Evolutionary conservation across 2,329 filamentous ascomycete species (phyloP).

Genomic region (Ascochyta pisi): DNA sequence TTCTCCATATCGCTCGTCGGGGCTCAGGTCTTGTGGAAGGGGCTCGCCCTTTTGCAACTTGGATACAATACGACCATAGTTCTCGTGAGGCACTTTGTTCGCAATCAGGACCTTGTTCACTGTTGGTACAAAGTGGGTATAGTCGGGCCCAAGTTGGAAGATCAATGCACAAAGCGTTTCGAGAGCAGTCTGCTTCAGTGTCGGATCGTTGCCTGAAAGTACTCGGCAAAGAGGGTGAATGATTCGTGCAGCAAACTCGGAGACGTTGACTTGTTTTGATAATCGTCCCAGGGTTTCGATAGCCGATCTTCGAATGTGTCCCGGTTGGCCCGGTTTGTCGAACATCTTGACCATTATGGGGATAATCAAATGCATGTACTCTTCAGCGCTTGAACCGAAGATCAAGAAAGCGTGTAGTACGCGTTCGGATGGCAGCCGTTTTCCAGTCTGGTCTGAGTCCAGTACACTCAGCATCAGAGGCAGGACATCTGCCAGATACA

Average conservation of each 20-base stretch:
- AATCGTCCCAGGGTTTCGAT: conserved; percentile 96
- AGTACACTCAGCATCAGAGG: conserved; percentile 94
- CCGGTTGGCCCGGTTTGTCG: conserved; percentile 83
- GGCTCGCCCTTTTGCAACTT: conserved; percentile 95
- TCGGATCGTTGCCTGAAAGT: conserved; percentile 73
- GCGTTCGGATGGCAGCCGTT: conserved; percentile 83
- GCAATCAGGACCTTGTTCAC: conserved; percentile 83
- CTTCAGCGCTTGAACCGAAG: conserved; percentile 93
- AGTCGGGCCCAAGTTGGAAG: conserved; percentile 94
- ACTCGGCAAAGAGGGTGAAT: conserved; percentile 91
- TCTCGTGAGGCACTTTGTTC: conserved; percentile 84
- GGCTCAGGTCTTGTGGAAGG: conserved; percentile 91
- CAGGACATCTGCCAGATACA: conserved; percentile 86
- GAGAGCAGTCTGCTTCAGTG: conserved; percentile 79
- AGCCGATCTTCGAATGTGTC: conserved; percentile 80
- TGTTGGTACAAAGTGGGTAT: conserved; percentile 90
- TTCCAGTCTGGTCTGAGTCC: conserved; percentile 79
- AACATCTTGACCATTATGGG: conserved; percentile 94
- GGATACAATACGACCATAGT: conserved; percentile 89
- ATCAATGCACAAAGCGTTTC: conserved; percentile 96
- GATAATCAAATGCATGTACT: conserved; percentile 99
- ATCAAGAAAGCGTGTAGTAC: conserved; percentile 95
- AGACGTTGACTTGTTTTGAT: conserved; percentile 94
- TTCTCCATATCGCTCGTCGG: conserved; percentile 79
- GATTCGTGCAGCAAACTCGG: conserved; percentile 95